A percentile compares a stretch with the other conserved stretches of the same genome.
Conservation (phyloP, 2,329 filamentous ascomycete species). For the Colletotrichum graminicola region DNA sequence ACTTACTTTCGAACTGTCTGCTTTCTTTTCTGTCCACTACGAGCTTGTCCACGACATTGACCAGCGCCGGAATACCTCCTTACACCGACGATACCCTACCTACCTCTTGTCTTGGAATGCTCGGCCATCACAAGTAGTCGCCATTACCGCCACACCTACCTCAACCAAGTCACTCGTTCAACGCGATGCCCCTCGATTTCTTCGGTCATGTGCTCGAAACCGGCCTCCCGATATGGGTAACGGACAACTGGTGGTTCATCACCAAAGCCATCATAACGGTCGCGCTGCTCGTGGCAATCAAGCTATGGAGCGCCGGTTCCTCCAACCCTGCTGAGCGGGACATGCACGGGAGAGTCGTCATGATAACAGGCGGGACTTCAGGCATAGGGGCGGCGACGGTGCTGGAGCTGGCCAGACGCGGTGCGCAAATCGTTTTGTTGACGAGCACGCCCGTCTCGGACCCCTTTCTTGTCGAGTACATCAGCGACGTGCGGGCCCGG, state of each 20-base stretch:
- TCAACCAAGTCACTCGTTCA: conserved; percentile 18
- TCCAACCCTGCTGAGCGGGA: conserved; percentile 80
- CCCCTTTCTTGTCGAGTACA: conserved; percentile 90
- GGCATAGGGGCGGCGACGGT: conserved; percentile 87
- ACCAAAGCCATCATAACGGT: conserved; percentile 54
- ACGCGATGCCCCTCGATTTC: conserved; percentile 66
- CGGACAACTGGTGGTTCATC: conserved; percentile 58
- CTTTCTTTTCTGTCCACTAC: conserved; percentile 17
- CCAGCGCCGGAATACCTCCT: not conserved
- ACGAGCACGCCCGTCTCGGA: conserved; percentile 86
- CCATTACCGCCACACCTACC: not conserved
- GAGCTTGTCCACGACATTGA: conserved; percentile 12
- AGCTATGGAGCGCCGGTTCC: conserved; percentile 83
- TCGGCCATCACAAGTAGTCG: not conserved
- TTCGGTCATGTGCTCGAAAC: conserved; percentile 60
- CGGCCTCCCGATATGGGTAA: conserved; percentile 64
- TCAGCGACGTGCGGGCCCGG: conserved; percentile 83
- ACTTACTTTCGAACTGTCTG: not conserved
- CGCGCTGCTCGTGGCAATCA: conserved; percentile 63
- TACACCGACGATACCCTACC: not conserved
- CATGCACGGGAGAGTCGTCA: conserved; percentile 93
- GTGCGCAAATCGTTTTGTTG: conserved; percentile 91
- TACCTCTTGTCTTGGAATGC: conserved; percentile 15
- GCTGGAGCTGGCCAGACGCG: conserved; percentile 79
- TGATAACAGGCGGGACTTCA: conserved; percentile 95